Percentiles rank a stretch among this genome's conserved stretches.
These are phyloP conservation scores for Purpureocillium takamizusanense DNA, from an alignment of 2,329 filamentous ascomycete species.

Conservation along the genomic window DNA sequence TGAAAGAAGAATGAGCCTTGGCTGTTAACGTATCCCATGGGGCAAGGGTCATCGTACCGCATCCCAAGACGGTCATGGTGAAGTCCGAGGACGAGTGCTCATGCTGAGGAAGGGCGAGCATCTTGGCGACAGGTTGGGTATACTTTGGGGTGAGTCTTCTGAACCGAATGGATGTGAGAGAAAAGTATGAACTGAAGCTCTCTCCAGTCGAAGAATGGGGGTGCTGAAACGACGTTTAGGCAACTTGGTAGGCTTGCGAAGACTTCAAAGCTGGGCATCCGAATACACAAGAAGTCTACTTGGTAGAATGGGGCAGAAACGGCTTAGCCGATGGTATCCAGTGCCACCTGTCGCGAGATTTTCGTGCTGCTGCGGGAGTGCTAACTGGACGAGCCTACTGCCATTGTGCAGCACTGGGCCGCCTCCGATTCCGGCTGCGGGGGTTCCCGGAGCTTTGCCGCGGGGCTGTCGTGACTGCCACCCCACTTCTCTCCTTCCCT, in stretches of 20 bases:
- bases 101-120: conserved; percentile 23
- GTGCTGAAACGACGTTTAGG: no score
- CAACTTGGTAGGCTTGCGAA: no score
- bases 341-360: conserved; percentile 1
- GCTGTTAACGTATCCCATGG: conserved; percentile 10
- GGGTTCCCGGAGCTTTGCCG: conserved; percentile 5
- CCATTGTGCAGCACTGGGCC: no score
- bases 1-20: conserved; percentile 19
- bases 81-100: conserved; percentile 36
- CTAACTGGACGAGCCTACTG: no score
- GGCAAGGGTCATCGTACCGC: conserved; percentile 44
- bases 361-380: neutral
- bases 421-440: neutral
- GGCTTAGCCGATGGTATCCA: conserved; percentile 1
- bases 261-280: no score
- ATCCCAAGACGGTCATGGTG: conserved; percentile 74
- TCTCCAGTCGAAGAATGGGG: no score
- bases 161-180: no score
- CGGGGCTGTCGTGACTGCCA: neutral
- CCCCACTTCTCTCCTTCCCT: neutral
- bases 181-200: no score
- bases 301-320: no score
- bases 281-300: no score
- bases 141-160: no score
- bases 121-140: no score